A percentile compares a stretch with the other conserved stretches of the same genome.
These are phyloP conservation scores for Musa itinerans DNA, from an alignment of 176 grass and related monocot species.

Conservation along the genomic window DNA sequence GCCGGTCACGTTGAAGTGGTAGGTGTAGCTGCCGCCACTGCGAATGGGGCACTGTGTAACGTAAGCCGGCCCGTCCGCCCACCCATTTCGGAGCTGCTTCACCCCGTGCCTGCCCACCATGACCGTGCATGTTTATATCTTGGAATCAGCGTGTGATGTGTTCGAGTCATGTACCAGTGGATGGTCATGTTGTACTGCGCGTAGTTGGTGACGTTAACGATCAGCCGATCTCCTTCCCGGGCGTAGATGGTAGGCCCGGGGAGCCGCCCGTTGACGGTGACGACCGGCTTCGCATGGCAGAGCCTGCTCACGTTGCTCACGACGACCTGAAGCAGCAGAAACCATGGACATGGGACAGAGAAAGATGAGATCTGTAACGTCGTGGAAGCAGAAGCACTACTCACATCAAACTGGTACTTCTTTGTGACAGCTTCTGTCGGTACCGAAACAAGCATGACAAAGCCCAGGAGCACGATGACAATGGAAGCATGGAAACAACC, in stretches of 20 bases:
- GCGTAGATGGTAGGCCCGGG: conserved; percentile 55
- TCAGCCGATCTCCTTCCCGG: conserved; percentile 44
- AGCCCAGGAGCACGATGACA: conserved; percentile 5
- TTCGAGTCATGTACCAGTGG: conserved; percentile 32
- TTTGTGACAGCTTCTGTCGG: conserved; percentile 31
- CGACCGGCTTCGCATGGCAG: conserved; percentile 44
- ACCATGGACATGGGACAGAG: neutral
- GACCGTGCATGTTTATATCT: neutral
- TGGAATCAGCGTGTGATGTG: neutral
- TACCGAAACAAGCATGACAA: conserved; percentile 18
- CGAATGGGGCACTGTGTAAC: conserved; percentile 59
- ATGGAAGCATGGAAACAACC: neutral
- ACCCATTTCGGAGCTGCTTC: conserved; percentile 65
- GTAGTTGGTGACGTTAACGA: conserved; percentile 43
- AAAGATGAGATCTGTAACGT: neutral
- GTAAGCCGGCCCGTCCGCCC: conserved; percentile 57
- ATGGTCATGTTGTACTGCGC: conserved; percentile 45
- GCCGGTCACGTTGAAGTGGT: conserved; percentile 48
- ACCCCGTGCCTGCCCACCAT: conserved; percentile 37
- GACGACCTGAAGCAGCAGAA: conserved; percentile 26
- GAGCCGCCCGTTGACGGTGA: conserved; percentile 49
- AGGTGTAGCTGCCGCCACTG: conserved; percentile 33
- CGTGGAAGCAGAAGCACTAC: neutral
- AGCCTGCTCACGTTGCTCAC: conserved; percentile 49
- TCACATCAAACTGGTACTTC: conserved; percentile 65